Evolutionary conservation across 805 yeast species (phyloP).

Genomic region (Hanseniaspora thailandica): DNA sequence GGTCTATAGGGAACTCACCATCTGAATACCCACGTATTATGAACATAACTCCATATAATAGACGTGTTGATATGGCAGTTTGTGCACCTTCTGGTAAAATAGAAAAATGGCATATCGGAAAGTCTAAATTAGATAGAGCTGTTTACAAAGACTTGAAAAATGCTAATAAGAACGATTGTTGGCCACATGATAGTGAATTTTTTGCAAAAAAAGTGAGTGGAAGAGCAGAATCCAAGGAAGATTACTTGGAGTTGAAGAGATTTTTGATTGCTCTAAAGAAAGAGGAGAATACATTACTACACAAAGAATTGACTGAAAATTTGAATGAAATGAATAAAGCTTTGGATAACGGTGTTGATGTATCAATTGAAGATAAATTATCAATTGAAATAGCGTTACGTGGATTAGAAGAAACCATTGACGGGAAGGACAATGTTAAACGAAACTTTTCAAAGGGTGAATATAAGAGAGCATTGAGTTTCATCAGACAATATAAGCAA

Average conservation of each 20-base stretch:
- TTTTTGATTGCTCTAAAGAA: constrained; percentile 2
- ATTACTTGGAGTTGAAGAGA: constrained; percentile 3
- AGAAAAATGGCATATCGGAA: constrained; percentile 81
- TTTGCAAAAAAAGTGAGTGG: constrained; percentile 30
- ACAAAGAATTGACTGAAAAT: neutral
- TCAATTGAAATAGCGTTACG: neutral
- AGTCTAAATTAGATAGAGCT: constrained; percentile 53
- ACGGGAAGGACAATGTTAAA: neutral
- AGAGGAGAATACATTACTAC: neutral
- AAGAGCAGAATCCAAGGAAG: neutral
- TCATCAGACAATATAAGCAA: neutral
- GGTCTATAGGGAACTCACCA: constrained; percentile 54
- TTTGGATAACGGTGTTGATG: neutral
- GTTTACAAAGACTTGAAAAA: constrained; percentile 86
- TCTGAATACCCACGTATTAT: constrained; percentile 49
- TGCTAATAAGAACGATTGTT: constrained; percentile 68
- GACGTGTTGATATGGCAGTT: constrained; percentile 67
- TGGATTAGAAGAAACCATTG: constrained; percentile 1
- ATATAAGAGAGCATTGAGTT: constrained; percentile 8
- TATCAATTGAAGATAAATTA: constrained; percentile 10
- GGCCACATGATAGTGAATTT: constrained; percentile 60
- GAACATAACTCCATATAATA: constrained; percentile 40
- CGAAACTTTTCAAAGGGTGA: neutral
- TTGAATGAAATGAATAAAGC: neutral
- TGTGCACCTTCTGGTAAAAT: constrained; percentile 70